Evolutionary conservation across 352 stramenopile genomes (phyloP).

Genomic region (Bremia lactucae): DNA sequence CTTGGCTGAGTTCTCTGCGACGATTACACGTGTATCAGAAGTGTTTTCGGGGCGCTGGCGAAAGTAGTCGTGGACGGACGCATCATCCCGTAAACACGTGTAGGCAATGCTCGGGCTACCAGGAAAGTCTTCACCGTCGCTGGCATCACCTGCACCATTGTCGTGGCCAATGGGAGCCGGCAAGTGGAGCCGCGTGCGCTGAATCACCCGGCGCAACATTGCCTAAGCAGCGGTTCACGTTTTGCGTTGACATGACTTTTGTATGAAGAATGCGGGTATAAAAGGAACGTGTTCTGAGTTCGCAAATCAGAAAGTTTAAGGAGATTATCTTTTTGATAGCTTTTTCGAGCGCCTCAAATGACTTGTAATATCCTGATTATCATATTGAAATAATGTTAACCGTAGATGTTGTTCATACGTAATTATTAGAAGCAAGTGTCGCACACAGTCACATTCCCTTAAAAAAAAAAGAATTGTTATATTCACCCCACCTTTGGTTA

Average conservation of each 20-base stretch:
- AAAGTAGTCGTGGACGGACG: conserved; percentile 18
- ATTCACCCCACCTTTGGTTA: too few relatives aligned
- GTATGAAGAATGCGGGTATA: too few relatives aligned
- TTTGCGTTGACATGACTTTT: conserved; percentile 1
- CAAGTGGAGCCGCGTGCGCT: conserved; percentile 43
- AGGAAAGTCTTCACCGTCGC: conserved; percentile 14
- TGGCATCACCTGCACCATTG: conserved; percentile 26
- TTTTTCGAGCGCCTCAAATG: too few relatives aligned
- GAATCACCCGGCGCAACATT: conserved; percentile 57
- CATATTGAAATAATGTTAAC: too few relatives aligned
- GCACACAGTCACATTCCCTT: too few relatives aligned
- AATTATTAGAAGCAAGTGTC: too few relatives aligned
- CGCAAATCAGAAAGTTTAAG: too few relatives aligned
- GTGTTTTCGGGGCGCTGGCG: conserved; percentile 21
- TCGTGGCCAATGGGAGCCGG: conserved; percentile 46
- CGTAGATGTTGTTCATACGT: too few relatives aligned
- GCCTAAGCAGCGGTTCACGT: conserved; percentile 6
- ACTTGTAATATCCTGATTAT: background rate
- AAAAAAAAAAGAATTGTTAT: too few relatives aligned
- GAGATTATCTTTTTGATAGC: conserved; percentile 2
- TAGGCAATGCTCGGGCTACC: conserved; percentile 36
- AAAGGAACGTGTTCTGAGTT: too few relatives aligned
- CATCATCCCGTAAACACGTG: conserved; percentile 21
- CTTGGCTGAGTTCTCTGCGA: conserved; percentile 2
- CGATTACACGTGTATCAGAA: conserved; percentile 14